Base-by-base conservation (phyloP, 1,284 basidiomycete genomes). In the Boletus semigastroideus region DNA sequence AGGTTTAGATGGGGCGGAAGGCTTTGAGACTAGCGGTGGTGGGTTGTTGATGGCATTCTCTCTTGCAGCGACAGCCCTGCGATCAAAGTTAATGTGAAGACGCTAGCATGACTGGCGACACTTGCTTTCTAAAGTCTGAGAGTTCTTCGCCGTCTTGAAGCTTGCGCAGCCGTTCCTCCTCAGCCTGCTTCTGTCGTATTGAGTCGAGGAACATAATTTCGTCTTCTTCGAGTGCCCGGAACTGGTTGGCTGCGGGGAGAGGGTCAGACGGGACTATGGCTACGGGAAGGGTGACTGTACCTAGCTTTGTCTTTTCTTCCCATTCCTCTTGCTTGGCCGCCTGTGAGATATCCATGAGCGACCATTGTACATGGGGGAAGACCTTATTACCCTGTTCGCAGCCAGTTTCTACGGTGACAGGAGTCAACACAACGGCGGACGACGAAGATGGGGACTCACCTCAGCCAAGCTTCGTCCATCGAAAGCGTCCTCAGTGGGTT, bases 291-390 rank as follows among this genome's bases (percentile, higher is more conserved):
- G 39, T 22, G 49, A 30, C 55, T 56, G n/a, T 57, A 86, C 87
- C 87, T 72, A 96, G 79, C 69, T 94, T 94, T 66, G 88, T 92
- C 68, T 90, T 90, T 67, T 92, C 88, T 66, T 95, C 93, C 90
- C 92, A 95, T 82, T 94, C 90, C 71, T 94, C 92, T 72, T 93
- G 90, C 70, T 94, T 94, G 58, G 87, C 84, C 63, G 85, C 82
- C 90, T 92, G 59, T 56, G 59, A 17, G 55, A 61, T 59, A 56
- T 65, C 48, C 64, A 57, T 59, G 46, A 55, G 53, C 39, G 49
- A 57, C 44, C 44, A 41, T 36, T 10, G 52, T 51, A 52, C 46
- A 57, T 48, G 42, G n/a, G 48, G 34, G 48, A 36, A 48, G 41
- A 38, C 58, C 74, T 68, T 71, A 89, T 68, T 71, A 89, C 88